Base-by-base conservation (phyloP, 2,329 filamentous ascomycete species). In the Paraphaeosphaeria sporulosa region DNA sequence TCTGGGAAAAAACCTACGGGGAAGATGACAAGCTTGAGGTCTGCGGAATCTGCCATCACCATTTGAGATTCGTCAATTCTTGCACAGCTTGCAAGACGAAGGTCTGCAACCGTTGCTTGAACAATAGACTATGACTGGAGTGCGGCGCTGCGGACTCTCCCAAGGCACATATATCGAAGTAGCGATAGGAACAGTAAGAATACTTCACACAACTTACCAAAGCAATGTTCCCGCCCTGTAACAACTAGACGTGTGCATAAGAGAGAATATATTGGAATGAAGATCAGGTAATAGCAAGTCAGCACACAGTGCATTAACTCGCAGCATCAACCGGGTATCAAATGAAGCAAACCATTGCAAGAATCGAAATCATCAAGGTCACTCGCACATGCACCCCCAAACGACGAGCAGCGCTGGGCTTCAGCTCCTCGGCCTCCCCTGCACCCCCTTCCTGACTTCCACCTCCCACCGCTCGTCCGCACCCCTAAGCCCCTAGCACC, bases 61-160 rank as follows among this genome's bases (percentile, higher is more conserved):
- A 40, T n/a, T 50, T 61, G 34, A 59, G 48, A 32, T 64, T 59
- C 36, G 55, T 64, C 21, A 61, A 61, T 49, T 25, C 19, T 46
- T 64, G 61, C 38, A 49, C 42, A 34, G 27, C 13, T 0, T 64
- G 61, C 44, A 56, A 46, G 17, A 61, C 58, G 21, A 52, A 55
- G 50, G 42, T 57, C 25, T 64, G 61, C 59, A 59, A 59, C 34
- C 58, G 61, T 21, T 64, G 61, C 43, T 34, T 64, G 34, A 59
- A 61, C 27, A 64, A 64, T 38, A 55, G 57, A 43, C 34, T 59
- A 19, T 54, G 25, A 27, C 25, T 27, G 25, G 25, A 27, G 25
- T 27, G 6, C 3, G 25, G 25, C 25, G 3, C 25, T 27, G 25
- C 25, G 3, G 3, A 27, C 25, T 27, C 25, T 27, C 25, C n/a